Evolutionary conservation across 257 asterid species (phyloP).

Genomic region (Gentiana straminea): DNA sequence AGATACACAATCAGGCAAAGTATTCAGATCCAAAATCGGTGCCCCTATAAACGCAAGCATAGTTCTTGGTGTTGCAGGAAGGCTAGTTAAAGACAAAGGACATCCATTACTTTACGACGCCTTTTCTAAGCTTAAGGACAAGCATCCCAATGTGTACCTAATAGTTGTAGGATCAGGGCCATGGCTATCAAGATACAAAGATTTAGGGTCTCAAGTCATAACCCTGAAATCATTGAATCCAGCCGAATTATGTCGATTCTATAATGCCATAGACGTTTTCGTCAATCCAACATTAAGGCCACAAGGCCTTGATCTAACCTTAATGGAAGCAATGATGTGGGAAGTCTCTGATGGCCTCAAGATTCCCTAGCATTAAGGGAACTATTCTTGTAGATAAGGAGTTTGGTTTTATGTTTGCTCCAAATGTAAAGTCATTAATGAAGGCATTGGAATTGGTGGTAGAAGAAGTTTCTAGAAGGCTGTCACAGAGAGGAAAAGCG

Average conservation of each 20-base stretch:
- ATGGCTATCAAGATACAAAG: conserved; percentile 63
- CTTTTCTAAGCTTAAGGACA: conserved; percentile 39
- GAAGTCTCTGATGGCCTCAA: conserved; percentile 82
- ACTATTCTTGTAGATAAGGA: conserved; percentile 65
- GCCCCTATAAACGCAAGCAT: conserved; percentile 53
- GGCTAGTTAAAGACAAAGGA: conserved; percentile 87
- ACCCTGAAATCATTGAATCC: conserved; percentile 69
- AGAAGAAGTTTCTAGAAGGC: conserved; percentile 52
- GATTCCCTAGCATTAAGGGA: conserved; percentile 87
- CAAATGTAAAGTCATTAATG: conserved; percentile 54
- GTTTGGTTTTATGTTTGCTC: conserved; percentile 79
- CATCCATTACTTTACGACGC: conserved; percentile 78
- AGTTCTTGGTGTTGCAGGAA: conserved; percentile 85
- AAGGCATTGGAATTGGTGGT: conserved; percentile 59
- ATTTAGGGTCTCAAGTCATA: conserved; percentile 56
- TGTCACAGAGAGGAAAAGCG: conserved; percentile 63
- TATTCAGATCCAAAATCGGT: conserved; percentile 50
- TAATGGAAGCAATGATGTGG: conserved; percentile 96
- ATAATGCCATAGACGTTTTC: conserved; percentile 67
- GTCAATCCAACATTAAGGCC: conserved; percentile 93
- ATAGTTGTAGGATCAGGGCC: conserved; percentile 96
- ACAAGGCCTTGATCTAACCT: conserved; percentile 86
- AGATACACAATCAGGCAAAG: conserved; percentile 30
- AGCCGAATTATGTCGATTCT: conserved; percentile 40
- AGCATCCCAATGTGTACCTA: conserved; percentile 40